These are phyloP conservation scores for Rhizophora mangle DNA, from an alignment of 345 rosid species.

Conservation along the genomic window DNA sequence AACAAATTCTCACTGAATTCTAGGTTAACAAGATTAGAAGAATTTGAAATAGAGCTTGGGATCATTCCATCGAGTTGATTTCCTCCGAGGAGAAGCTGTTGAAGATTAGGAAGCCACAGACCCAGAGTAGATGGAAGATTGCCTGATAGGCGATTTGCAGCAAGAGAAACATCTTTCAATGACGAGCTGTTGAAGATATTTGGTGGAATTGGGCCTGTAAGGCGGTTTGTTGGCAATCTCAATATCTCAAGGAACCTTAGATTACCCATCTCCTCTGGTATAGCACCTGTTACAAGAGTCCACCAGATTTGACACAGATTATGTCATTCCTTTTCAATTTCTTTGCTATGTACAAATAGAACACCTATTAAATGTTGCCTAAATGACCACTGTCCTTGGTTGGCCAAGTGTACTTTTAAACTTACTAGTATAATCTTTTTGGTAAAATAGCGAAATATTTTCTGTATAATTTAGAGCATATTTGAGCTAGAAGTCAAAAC, in stretches of 20 bases:
- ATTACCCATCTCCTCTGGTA: constrained; percentile 1
- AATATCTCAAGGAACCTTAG: background rate
- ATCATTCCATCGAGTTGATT: background rate
- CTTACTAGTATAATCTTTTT: too few species aligned
- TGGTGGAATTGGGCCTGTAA: constrained; percentile 4
- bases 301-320: background rate
- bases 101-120: background rate
- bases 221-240: background rate
- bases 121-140: background rate
- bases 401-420: too few species aligned
- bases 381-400: too few species aligned
- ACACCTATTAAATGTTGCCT: background rate
- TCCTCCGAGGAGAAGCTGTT: background rate
- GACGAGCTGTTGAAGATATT: background rate
- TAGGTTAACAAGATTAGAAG: too few species aligned
- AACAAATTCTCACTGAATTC: too few species aligned
- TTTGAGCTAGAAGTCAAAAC: too few species aligned
- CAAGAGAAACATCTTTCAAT: background rate
- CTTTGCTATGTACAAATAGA: background rate
- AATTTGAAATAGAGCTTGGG: too few species aligned
- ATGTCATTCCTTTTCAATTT: background rate
- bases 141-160: background rate
- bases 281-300: background rate
- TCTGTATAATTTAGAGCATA: too few species aligned
- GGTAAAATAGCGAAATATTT: too few species aligned